Evolutionary conservation across 2,329 filamentous ascomycete genomes (phyloP).

Genomic region (Chaetoscypha palmicola): DNA sequence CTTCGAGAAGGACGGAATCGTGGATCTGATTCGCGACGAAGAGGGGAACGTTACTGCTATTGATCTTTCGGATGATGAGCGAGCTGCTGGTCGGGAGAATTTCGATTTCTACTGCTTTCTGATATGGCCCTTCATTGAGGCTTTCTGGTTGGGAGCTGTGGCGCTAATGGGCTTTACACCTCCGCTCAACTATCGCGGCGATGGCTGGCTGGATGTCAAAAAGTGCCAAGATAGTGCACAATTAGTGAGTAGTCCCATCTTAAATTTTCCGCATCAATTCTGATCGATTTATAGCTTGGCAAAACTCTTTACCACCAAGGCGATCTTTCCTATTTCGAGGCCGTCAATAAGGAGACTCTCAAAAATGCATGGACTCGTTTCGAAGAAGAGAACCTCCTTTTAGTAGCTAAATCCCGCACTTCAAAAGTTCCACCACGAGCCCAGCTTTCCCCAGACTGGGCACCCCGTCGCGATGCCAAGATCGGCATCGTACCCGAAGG

Average conservation of each 20-base stretch:
- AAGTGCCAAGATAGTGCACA: slow-evolving; percentile 78
- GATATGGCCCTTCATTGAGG: slow-evolving; percentile 97
- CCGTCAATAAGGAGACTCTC: slow-evolving; percentile 95
- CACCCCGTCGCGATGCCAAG: slow-evolving; percentile 57
- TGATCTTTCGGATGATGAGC: slow-evolving; percentile 69
- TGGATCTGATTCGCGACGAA: slow-evolving; percentile 56
- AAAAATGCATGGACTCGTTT: slow-evolving; percentile 88
- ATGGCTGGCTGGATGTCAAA: slow-evolving; percentile 70
- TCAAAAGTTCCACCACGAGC: slow-evolving; percentile 54
- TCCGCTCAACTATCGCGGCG: slow-evolving; percentile 47
- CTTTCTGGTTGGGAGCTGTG: slow-evolving; percentile 84
- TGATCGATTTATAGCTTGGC: slow-evolving; percentile 53
- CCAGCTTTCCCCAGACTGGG: slow-evolving; percentile 68
- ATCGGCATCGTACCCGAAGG: slow-evolving; percentile 62
- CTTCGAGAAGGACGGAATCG: slow-evolving; percentile 71
- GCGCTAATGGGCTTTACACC: slow-evolving; percentile 82
- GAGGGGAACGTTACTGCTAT: slow-evolving; percentile 55
- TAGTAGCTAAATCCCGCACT: slow-evolving; percentile 62
- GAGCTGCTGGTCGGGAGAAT: slow-evolving; percentile 77
- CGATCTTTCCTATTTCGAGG: slow-evolving; percentile 94
- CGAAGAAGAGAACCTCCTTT: slow-evolving; percentile 82
- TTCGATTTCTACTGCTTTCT: slow-evolving; percentile 99
- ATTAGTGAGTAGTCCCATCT: slow-evolving; percentile 47
- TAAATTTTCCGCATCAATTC: not conserved
- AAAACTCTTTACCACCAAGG: slow-evolving; percentile 98